phyloP scores from a whole-genome alignment of 2,329 filamentous ascomycete genomes.

The Coniella lustricola region DNA sequence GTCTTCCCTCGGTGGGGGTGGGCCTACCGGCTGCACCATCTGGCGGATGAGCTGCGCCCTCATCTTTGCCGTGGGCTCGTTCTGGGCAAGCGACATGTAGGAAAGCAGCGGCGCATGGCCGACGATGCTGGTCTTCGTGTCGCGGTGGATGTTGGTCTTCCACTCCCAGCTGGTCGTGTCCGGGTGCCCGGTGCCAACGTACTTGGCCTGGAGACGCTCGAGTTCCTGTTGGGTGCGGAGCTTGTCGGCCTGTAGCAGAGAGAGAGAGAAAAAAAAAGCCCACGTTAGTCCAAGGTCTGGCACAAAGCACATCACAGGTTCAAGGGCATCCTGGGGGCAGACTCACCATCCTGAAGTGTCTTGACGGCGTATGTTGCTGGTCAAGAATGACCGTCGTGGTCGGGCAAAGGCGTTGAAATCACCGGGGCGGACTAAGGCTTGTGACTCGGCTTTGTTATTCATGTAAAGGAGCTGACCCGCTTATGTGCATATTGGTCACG shows the following conservation, averaged over 20 bases:
- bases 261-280: no score
- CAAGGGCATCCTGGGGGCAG: no score
- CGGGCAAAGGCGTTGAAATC: background rate
- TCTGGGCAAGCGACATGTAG: conserved; percentile 85
- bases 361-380: no score
- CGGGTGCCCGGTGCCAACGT: conserved; percentile 90
- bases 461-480: background rate
- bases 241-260: conserved; percentile 70
- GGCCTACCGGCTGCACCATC: conserved; percentile 58
- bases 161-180: conserved; percentile 98
- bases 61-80: conserved; percentile 74
- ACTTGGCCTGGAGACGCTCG: conserved; percentile 91
- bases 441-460: background rate
- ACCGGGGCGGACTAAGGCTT: background rate
- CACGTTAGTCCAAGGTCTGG: no score
- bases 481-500: no score
- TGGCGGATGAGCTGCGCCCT: conserved; percentile 74
- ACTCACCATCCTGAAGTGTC: no score
- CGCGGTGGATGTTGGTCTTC: conserved; percentile 90
- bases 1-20: conserved; percentile 50
- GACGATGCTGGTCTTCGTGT: conserved; percentile 82
- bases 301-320: background rate
- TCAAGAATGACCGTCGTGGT: background rate
- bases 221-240: conserved; percentile 96
- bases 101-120: conserved; percentile 83